Evolutionary conservation across 768 basidiomycete genomes (phyloP).

Genomic region (Xerocomellus amylosporus): DNA sequence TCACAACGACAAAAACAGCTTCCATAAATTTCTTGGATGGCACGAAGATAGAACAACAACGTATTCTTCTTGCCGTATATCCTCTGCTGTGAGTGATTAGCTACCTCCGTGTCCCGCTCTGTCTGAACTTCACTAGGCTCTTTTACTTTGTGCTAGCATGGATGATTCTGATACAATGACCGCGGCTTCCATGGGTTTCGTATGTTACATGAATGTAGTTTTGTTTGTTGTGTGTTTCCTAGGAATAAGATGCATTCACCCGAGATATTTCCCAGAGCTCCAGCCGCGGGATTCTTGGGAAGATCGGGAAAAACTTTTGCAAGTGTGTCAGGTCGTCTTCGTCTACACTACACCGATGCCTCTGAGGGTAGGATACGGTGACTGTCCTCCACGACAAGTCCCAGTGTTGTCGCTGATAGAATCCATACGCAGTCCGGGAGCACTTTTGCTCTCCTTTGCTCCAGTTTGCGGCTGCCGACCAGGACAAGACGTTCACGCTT

Average conservation of each 20-base stretch:
- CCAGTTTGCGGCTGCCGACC: constrained; percentile 72
- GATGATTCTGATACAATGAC: constrained; percentile 93
- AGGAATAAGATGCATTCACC: not conserved
- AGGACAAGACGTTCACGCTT: constrained; percentile 70
- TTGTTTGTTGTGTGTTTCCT: constrained; percentile 3
- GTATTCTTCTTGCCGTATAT: constrained; percentile 91
- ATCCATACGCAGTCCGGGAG: constrained; percentile 57
- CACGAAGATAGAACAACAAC: constrained; percentile 87
- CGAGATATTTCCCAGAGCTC: not conserved
- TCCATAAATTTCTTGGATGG: constrained; percentile 95
- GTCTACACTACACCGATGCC: constrained; percentile 18
- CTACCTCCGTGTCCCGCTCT: not conserved
- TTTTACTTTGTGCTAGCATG: constrained; percentile 95
- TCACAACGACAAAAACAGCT: constrained; percentile 45
- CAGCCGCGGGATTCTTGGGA: too few relatives aligned
- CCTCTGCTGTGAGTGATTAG: constrained; percentile 72
- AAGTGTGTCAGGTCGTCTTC: not conserved
- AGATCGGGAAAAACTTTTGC: not conserved
- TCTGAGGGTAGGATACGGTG: constrained; percentile 34
- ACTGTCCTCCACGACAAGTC: not conserved
- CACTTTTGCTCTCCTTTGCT: constrained; percentile 93
- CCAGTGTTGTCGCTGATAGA: constrained; percentile 4
- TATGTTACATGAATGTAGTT: constrained; percentile 16
- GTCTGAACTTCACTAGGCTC: constrained; percentile 45
- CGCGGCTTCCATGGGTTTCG: not conserved